Evolutionary conservation across 2,329 filamentous ascomycete species (phyloP).

Genomic region (Thyridium curvatum): DNA sequence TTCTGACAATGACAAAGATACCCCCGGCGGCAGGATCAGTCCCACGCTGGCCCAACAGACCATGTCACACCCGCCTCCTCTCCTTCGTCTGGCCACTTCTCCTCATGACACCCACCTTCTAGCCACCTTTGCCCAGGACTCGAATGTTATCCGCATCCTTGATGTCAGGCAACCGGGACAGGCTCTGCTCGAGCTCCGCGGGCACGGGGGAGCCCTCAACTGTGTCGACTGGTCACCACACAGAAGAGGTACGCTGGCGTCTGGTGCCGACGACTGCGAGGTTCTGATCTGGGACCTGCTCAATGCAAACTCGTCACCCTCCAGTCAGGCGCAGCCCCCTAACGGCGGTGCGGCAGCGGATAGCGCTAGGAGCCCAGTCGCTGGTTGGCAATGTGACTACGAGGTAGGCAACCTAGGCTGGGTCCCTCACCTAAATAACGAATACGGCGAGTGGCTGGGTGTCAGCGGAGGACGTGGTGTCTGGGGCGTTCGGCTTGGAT

Average conservation of each 20-base stretch:
- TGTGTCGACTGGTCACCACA: constrained; percentile 90
- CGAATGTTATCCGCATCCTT: constrained; percentile 84
- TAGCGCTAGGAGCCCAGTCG: constrained; percentile 61
- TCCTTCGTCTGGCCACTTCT: constrained; percentile 79
- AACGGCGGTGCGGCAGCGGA: constrained; percentile 47
- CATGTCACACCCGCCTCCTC: constrained; percentile 68
- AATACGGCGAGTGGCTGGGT: constrained; percentile 77
- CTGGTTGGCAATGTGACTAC: constrained; percentile 80
- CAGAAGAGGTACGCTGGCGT: constrained; percentile 80
- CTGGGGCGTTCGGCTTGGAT: constrained; percentile 58
- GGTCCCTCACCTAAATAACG: constrained; percentile 66
- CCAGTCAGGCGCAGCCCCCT: constrained; percentile 30
- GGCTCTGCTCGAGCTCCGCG: constrained; percentile 85
- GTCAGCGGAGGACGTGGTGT: constrained; percentile 75
- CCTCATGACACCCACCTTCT: constrained; percentile 93
- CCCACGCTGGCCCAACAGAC: constrained; percentile 72
- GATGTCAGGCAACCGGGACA: constrained; percentile 95
- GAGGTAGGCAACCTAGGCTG: constrained; percentile 81
- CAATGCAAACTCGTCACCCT: constrained; percentile 43
- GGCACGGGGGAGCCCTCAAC: constrained; percentile 79
- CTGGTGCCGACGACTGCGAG: constrained; percentile 84
- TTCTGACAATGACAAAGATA: constrained; percentile 31
- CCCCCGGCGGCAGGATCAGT: constrained; percentile 58
- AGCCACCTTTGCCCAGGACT: constrained; percentile 95
- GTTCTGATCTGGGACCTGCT: constrained; percentile 93